These are phyloP conservation scores for Scopulariopsis brevicaulis DNA, from an alignment of 2,329 filamentous ascomycete species.

Conservation along the genomic window DNA sequence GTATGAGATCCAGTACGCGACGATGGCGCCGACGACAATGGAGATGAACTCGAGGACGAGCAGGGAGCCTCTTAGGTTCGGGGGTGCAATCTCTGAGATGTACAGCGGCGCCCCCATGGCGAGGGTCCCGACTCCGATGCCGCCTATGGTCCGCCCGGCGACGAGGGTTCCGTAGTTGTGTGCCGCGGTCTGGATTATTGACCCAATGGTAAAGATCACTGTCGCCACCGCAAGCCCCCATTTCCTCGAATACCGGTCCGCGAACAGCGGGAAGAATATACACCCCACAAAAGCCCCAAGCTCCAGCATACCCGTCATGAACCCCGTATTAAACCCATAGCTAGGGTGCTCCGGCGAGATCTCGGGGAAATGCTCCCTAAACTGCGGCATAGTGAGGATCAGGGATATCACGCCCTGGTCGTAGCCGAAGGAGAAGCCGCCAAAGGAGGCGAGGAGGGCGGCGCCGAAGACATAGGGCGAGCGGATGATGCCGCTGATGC, in stretches of 20 bases:
- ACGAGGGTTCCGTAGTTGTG: conserved; percentile 15
- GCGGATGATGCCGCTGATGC: conserved; percentile 12
- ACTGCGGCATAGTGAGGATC: conserved; percentile 31
- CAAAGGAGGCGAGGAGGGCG: conserved; percentile 27
- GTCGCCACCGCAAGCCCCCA: conserved; percentile 25
- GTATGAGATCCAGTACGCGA: conserved; percentile 43
- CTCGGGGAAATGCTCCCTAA: conserved; percentile 23
- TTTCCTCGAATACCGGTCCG: conserved; percentile 29
- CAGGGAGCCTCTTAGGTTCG: conserved; percentile 23
- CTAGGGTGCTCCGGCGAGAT: conserved; percentile 10
- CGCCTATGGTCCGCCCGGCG: conserved; percentile 15
- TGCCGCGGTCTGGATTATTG: conserved; percentile 23
- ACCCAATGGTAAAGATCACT: conserved; percentile 27
- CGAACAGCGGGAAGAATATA: conserved; percentile 20
- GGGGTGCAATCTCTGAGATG: conserved; percentile 22
- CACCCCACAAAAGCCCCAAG: conserved; percentile 25
- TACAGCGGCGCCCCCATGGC: conserved; percentile 16
- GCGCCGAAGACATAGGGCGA: conserved; percentile 28
- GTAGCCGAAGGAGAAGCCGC: conserved; percentile 7
- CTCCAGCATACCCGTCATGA: conserved; percentile 30
- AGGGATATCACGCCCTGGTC: conserved; percentile 25
- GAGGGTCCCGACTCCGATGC: conserved; percentile 17
- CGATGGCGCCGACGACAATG: conserved; percentile 37
- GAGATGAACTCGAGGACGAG: conserved; percentile 38
- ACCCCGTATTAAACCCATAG: conserved; percentile 8